Percentiles rank a stretch among this genome's conserved stretches.
phyloP scores from a whole-genome alignment of 495 filamentous ascomycete genomes.

The Corynascus novoguineensis region DNA sequence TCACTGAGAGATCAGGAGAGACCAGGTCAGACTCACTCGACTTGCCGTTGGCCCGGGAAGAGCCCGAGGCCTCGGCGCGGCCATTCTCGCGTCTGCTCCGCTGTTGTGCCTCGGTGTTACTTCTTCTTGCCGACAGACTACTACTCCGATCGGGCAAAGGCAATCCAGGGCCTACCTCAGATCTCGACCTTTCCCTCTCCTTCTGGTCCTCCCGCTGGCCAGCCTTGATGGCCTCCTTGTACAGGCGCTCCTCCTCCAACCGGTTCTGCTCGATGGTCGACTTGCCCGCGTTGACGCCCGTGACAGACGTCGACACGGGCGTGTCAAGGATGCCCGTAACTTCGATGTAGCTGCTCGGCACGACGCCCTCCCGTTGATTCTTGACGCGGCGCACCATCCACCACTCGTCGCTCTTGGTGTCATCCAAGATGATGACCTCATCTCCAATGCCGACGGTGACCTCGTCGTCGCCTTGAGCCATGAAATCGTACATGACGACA shows the following conservation, averaged over 20 bases:
- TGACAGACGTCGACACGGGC: conserved; percentile 36
- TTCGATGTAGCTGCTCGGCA: conserved; percentile 96
- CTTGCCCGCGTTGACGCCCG: conserved; percentile 58
- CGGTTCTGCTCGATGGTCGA: conserved; percentile 80
- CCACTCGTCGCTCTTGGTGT: conserved; percentile 92
- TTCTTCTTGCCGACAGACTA: conserved; percentile 53
- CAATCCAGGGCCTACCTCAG: conserved; percentile 75
- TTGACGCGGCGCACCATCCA: conserved; percentile 89
- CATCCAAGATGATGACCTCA: conserved; percentile 86
- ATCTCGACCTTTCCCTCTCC: conserved; percentile 37
- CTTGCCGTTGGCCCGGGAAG: conserved; percentile 48
- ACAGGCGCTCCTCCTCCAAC: conserved; percentile 71
- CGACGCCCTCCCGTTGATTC: conserved; percentile 92
- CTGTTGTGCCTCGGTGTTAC: conserved; percentile 59
- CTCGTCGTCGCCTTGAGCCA: conserved; percentile 94
- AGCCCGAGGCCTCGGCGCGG: conserved; percentile 39
- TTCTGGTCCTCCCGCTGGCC: conserved; percentile 50
- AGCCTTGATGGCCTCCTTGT: conserved; percentile 66
- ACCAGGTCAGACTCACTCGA: conserved; percentile 58
- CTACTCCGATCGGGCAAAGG: conserved; percentile 62
- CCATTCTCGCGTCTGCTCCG: conserved; percentile 61
- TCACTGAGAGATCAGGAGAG: too few relatives aligned
- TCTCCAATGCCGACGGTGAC: conserved; percentile 87
- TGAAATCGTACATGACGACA: conserved; percentile 86
- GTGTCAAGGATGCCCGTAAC: conserved; percentile 57